A percentile compares a stretch with the other conserved stretches of the same genome.
These are phyloP conservation scores for Corniculantispora saksenae DNA, from an alignment of 2,329 filamentous ascomycete species.

Conservation along the genomic window DNA sequence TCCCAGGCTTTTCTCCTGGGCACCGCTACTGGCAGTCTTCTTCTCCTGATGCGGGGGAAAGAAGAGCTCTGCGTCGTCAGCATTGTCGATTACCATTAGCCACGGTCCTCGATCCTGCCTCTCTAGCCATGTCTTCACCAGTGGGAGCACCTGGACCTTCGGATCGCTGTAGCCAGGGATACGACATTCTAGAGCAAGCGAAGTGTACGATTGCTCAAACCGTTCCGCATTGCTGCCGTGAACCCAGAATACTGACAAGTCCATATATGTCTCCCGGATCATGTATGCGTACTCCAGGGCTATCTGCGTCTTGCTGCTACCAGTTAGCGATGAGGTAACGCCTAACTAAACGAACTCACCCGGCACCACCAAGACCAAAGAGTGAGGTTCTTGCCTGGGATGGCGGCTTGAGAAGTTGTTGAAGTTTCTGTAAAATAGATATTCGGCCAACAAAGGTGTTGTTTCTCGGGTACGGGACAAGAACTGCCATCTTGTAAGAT, in stretches of 20 bases:
- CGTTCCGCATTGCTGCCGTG: constrained; percentile 33
- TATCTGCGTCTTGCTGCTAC: constrained; percentile 35
- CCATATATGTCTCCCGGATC: constrained; percentile 23
- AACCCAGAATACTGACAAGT: constrained; percentile 36
- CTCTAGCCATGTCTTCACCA: constrained; percentile 33
- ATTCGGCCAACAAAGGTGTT: neutral
- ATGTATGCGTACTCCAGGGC: constrained; percentile 32
- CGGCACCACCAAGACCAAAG: neutral
- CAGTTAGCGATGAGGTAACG: neutral
- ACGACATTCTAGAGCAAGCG: constrained; percentile 31
- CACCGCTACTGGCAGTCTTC: neutral
- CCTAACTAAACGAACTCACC: neutral
- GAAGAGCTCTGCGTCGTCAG: constrained; percentile 21
- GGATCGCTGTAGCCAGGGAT: constrained; percentile 27
- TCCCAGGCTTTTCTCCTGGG: neutral
- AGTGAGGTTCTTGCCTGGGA: neutral
- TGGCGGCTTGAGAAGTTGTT: neutral
- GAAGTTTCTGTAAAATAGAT: neutral
- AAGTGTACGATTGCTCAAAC: constrained; percentile 30
- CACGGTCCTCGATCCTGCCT: constrained; percentile 23
- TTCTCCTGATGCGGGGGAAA: neutral
- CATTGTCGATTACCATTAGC: constrained; percentile 25
- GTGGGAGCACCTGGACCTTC: constrained; percentile 24
- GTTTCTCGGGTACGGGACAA: neutral
- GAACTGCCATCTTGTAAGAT: neutral